Conservation (phyloP, 257 asterid species). For the Prunella vulgaris region DNA sequence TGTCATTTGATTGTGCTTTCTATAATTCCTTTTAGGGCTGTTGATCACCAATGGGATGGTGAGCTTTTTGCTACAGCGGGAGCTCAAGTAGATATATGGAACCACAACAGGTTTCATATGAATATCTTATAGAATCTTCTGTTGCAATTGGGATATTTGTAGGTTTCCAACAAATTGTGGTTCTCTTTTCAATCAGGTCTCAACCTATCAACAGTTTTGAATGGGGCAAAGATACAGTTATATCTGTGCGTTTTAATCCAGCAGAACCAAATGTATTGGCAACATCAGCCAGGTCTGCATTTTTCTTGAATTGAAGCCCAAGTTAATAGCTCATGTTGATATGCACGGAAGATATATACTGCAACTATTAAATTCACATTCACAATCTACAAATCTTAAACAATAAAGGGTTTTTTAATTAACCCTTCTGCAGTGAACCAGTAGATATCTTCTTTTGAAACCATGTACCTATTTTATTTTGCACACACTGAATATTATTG, state of each 20-base stretch:
- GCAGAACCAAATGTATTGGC: constrained; percentile 90
- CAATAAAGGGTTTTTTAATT: not conserved
- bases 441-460: not conserved
- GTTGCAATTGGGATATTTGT: not conserved
- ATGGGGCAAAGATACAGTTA: constrained; percentile 71
- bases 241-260: constrained; percentile 87
- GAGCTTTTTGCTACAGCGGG: constrained; percentile 95
- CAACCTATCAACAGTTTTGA: constrained; percentile 83
- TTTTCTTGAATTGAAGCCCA: not conserved
- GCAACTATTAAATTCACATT: constrained; percentile 10
- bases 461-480: constrained; percentile 5
- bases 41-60: constrained; percentile 91
- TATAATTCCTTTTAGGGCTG: constrained; percentile 52
- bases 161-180: constrained; percentile 12
- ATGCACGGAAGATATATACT: not conserved
- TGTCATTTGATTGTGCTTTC: not conserved
- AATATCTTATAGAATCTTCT: not conserved
- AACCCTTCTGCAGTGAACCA: not conserved
- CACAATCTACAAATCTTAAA: constrained; percentile 1
- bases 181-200: constrained; percentile 56
- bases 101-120: constrained; percentile 71
- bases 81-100: constrained; percentile 95
- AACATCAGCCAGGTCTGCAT: constrained; percentile 73
- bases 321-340: constrained; percentile 12
- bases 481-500: constrained; percentile 8